These are phyloP conservation scores for Microascus cirrosus DNA, from an alignment of 2,329 filamentous ascomycete genomes.

Conservation along the genomic window DNA sequence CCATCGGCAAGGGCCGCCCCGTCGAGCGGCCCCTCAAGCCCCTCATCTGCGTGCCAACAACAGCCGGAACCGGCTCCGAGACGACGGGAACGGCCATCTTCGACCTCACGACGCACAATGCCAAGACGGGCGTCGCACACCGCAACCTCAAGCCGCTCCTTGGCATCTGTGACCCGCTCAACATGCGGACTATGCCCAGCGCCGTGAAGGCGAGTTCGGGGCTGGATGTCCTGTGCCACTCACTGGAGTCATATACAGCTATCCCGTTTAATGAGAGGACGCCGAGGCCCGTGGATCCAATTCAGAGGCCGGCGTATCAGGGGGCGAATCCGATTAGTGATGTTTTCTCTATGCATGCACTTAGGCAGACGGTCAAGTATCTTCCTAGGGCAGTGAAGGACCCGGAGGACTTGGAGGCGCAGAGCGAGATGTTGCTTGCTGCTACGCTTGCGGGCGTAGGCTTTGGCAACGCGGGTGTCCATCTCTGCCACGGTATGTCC, in stretches of 20 bases:
- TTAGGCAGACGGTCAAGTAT: constrained; percentile 79
- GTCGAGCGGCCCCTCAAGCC: constrained; percentile 56
- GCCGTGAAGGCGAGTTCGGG: constrained; percentile 88
- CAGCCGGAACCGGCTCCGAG: constrained; percentile 80
- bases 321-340: constrained; percentile 96
- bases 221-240: constrained; percentile 90
- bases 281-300: constrained; percentile 78
- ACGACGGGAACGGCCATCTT: constrained; percentile 98
- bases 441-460: constrained; percentile 90
- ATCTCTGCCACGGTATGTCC: constrained; percentile 51
- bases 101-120: constrained; percentile 77
- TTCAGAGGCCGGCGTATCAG: constrained; percentile 87
- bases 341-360: constrained; percentile 84
- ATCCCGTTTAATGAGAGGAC: constrained; percentile 85
- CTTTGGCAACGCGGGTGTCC: constrained; percentile 95
- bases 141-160: constrained; percentile 91
- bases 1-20: constrained; percentile 70
- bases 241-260: constrained; percentile 92
- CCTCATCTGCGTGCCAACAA: constrained; percentile 66
- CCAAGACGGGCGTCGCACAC: constrained; percentile 94
- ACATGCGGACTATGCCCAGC: constrained; percentile 91
- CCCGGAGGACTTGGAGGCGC: constrained; percentile 84
- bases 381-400: constrained; percentile 78
- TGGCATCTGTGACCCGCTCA: constrained; percentile 75
- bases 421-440: constrained; percentile 90